phyloP scores from a whole-genome alignment of 148 eudicot genomes.

The Rhododendron molle region DNA sequence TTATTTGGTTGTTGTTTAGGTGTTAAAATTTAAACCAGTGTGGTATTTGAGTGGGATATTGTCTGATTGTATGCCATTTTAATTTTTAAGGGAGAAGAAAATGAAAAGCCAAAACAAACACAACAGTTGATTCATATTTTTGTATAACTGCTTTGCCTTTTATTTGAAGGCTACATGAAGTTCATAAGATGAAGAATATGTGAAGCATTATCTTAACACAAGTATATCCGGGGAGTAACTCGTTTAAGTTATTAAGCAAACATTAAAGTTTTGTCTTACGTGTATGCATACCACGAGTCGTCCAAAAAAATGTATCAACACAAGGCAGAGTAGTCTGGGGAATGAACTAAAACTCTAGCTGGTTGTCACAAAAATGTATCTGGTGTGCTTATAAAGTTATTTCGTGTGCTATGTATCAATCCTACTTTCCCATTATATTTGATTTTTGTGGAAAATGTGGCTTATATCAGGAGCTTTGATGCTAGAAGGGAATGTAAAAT shows the following conservation, averaged over 20 bases:
- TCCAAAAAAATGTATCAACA: neutral
- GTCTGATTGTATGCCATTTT: neutral
- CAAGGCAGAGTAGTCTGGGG: neutral
- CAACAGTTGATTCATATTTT: neutral
- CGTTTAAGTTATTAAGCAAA: neutral
- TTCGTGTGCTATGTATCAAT: neutral
- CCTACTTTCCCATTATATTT: neutral
- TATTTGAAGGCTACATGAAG: neutral
- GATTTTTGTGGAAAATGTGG: neutral
- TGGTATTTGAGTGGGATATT: neutral
- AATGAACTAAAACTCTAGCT: neutral
- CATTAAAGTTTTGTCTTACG: neutral
- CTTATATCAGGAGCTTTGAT: conserved; percentile 66
- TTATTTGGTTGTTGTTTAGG: neutral
- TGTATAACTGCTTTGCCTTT: neutral
- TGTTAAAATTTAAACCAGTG: neutral
- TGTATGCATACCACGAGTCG: neutral
- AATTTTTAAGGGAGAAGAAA: neutral
- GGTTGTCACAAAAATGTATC: neutral
- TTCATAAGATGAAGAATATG: neutral
- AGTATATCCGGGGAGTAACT: neutral
- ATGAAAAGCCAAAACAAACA: neutral
- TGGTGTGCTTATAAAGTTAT: too few species aligned
- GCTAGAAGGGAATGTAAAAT: conserved; percentile 77
- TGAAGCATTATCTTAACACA: neutral